These are phyloP conservation scores for Eucalyptus albens DNA, from an alignment of 345 rosid genomes.

Conservation along the genomic window DNA sequence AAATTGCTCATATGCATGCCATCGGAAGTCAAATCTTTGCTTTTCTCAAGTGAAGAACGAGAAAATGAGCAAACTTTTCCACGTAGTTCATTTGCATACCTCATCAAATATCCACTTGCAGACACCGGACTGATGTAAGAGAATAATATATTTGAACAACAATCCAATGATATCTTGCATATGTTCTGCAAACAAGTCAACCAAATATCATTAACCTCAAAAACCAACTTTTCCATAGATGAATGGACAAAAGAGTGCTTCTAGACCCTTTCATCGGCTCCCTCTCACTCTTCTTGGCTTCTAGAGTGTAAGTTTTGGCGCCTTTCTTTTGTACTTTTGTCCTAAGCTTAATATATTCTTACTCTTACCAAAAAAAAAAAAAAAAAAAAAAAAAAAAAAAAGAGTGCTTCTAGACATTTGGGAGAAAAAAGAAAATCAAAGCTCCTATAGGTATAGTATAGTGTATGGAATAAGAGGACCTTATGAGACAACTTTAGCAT, in stretches of 20 bases:
- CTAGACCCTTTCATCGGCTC: no score
- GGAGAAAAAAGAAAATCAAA: background rate
- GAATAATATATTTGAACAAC: constrained; percentile 66
- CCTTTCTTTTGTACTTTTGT: no score
- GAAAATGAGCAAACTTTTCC: background rate
- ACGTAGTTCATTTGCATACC: constrained; percentile 25
- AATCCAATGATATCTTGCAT: constrained; percentile 72
- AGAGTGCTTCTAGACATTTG: background rate
- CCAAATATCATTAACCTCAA: background rate
- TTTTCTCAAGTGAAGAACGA: background rate
- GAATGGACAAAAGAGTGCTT: background rate
- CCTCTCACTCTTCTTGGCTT: no score
- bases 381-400: no score
- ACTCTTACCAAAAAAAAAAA: no score
- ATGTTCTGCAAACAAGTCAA: constrained; percentile 33
- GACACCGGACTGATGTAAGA: constrained; percentile 65
- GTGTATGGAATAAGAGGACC: background rate
- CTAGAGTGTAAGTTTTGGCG: no score
- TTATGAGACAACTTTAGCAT: background rate
- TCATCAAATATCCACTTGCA: constrained; percentile 96
- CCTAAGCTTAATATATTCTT: no score
- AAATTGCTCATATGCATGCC: background rate
- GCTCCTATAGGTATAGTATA: background rate
- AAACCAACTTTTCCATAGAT: background rate
- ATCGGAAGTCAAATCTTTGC: background rate